A percentile compares a stretch with the other conserved stretches of the same genome.
These are phyloP conservation scores for Pichia sp. DNA, from an alignment of 1,139 yeast genomes.

Conservation along the genomic window DNA sequence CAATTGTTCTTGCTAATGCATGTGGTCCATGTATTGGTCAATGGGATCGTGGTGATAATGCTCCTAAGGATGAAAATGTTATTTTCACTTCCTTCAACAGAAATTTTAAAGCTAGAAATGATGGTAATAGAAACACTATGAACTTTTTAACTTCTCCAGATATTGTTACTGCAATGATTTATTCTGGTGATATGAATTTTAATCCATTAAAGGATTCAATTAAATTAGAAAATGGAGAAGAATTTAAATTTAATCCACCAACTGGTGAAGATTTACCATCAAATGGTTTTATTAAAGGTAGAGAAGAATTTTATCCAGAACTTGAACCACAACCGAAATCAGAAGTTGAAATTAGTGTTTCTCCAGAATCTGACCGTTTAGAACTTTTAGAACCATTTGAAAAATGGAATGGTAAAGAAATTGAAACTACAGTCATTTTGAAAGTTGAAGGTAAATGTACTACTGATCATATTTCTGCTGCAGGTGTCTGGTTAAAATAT, in stretches of 20 bases:
- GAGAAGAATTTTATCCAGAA: conserved; percentile 80
- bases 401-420: conserved; percentile 81
- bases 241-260: conserved; percentile 72
- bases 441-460: conserved; percentile 98
- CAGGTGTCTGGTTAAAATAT: conserved; percentile 98
- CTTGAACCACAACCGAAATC: conserved; percentile 69
- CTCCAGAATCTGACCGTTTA: conserved; percentile 73
- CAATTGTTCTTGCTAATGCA: conserved; percentile 89
- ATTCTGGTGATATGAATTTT: conserved; percentile 83
- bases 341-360: conserved; percentile 61
- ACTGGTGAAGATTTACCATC: conserved; percentile 84
- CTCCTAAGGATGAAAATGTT: conserved; percentile 69
- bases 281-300: conserved; percentile 75
- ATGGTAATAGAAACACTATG: conserved; percentile 95
- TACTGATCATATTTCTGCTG: conserved; percentile 97
- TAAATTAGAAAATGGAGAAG: conserved; percentile 54
- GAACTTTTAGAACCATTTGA: conserved; percentile 85
- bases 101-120: conserved; percentile 95
- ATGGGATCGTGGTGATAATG: conserved; percentile 76
- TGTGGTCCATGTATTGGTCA: conserved; percentile 99
- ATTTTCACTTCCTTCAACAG: conserved; percentile 95
- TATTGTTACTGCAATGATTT: conserved; percentile 92
- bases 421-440: conserved; percentile 65
- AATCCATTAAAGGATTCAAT: conserved; percentile 83
- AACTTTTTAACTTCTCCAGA: conserved; percentile 96